These are phyloP conservation scores for Colletotrichum simmondsii DNA, from an alignment of 2,329 filamentous ascomycete genomes.

Conservation along the genomic window DNA sequence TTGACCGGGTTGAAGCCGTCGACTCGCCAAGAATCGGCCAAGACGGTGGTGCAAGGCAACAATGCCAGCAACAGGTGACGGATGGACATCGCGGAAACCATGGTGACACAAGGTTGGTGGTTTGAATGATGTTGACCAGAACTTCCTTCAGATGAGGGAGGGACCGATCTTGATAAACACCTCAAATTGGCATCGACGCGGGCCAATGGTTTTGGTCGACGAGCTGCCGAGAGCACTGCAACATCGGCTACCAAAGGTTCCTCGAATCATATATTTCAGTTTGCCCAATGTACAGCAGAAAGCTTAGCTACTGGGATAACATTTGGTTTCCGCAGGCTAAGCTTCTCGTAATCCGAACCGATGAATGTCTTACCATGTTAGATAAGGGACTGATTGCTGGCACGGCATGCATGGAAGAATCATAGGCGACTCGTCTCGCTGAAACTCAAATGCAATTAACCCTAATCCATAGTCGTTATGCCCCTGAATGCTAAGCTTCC, in stretches of 20 bases:
- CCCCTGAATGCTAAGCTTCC: background rate
- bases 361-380: no score
- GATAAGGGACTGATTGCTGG: no score
- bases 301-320: background rate
- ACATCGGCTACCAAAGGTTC: background rate
- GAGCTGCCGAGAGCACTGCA: background rate
- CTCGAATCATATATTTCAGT: background rate
- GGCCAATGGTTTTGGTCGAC: background rate
- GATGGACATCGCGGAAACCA: background rate
- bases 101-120: background rate
- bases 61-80: conserved; percentile 1
- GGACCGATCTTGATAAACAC: background rate
- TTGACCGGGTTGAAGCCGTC: conserved; percentile 10
- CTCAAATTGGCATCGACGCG: no score
- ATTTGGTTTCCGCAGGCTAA: no score
- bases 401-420: background rate
- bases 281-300: background rate
- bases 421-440: background rate
- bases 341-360: no score
- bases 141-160: background rate
- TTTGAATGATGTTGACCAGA: background rate
- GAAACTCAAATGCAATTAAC: background rate
- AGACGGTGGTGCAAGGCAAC: conserved; percentile 2
- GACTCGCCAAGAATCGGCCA: conserved; percentile 19
- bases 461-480: background rate